phyloP scores from a whole-genome alignment of 805 yeast genomes.

The Jamesozyma hellenica region DNA sequence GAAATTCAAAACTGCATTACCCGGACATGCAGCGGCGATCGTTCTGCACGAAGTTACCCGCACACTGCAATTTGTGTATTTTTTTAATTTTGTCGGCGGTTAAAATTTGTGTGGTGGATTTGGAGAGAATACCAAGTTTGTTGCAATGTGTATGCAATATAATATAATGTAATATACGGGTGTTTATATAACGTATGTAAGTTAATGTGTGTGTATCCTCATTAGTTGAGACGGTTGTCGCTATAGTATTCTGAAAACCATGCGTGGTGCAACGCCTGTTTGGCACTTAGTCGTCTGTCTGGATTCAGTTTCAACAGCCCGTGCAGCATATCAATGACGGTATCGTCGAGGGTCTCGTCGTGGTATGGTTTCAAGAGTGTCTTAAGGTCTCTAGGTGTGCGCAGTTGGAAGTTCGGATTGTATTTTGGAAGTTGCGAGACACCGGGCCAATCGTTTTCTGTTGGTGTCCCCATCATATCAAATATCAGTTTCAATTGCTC shows the following conservation, averaged over 20 bases:
- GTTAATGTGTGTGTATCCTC: not conserved
- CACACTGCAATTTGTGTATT: no score
- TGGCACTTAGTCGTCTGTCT: constrained; percentile 41
- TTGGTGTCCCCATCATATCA: constrained; percentile 88
- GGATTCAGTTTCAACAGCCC: constrained; percentile 43
- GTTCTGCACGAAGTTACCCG: no score
- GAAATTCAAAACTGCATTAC: no score
- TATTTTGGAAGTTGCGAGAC: constrained; percentile 85
- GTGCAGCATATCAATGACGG: constrained; percentile 23
- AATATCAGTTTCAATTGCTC: constrained; percentile 94
- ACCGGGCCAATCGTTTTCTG: constrained; percentile 89
- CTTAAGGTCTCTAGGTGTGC: constrained; percentile 62
- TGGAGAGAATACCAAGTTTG: no score
- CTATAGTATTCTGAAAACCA: constrained; percentile 30
- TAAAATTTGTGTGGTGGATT: no score
- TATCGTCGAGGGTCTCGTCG: constrained; percentile 20
- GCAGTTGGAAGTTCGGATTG: constrained; percentile 85
- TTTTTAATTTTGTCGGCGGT: no score
- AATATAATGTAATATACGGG: no score
- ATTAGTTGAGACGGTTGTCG: not conserved
- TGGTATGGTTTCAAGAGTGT: constrained; percentile 24
- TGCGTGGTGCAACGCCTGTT: constrained; percentile 41
- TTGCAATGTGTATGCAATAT: not conserved
- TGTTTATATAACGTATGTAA: no score
- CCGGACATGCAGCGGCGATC: no score